Evolutionary conservation across 2,329 filamentous ascomycete genomes (phyloP).

Genomic region (Monosporascus sp.): DNA sequence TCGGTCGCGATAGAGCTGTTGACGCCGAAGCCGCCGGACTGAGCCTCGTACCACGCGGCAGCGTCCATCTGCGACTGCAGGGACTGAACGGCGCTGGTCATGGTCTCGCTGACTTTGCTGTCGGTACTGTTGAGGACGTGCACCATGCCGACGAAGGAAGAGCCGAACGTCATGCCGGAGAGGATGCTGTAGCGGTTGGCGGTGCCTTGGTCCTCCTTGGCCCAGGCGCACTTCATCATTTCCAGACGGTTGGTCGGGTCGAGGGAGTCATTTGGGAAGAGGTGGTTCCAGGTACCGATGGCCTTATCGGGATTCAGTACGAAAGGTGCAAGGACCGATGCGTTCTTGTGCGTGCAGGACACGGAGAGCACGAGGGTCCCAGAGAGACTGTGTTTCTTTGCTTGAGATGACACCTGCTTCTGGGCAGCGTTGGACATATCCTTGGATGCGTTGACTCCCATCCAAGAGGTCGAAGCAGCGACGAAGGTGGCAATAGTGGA

Average conservation of each 20-base stretch:
- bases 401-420: constrained; percentile 6
- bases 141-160: constrained; percentile 14
- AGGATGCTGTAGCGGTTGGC: constrained; percentile 8
- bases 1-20: constrained; percentile 3
- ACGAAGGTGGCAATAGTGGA: constrained; percentile 2
- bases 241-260: background rate
- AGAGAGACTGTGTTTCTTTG: constrained; percentile 5
- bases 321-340: constrained; percentile 10
- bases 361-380: constrained; percentile 11
- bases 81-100: constrained; percentile 3
- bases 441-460: constrained; percentile 4
- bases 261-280: constrained; percentile 6
- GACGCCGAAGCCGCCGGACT: constrained; percentile 4
- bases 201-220: background rate
- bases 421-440: constrained; percentile 4
- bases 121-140: constrained; percentile 8
- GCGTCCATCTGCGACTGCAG: constrained; percentile 6
- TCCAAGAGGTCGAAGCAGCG: constrained; percentile 1
- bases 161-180: constrained; percentile 12
- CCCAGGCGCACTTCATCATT: too few relatives aligned
- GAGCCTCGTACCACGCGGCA: background rate
- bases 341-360: constrained; percentile 13
- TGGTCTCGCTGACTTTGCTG: constrained; percentile 1
- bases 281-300: constrained; percentile 9
- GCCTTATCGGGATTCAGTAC: constrained; percentile 9